phyloP scores from a whole-genome alignment of 495 filamentous ascomycete genomes.

The Hyaloscypha finlandica region DNA sequence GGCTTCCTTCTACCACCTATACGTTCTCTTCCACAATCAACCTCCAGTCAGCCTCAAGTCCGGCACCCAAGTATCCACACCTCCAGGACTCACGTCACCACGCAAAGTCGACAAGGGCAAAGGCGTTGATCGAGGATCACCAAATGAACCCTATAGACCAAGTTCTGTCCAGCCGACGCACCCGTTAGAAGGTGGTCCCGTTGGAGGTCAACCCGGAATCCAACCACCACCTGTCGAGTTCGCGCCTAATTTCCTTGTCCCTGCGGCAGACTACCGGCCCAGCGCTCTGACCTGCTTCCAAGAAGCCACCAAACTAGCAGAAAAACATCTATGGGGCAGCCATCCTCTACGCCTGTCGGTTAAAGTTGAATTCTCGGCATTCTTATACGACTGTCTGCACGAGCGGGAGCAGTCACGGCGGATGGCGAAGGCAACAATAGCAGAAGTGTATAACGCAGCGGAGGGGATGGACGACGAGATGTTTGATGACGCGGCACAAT shows the following conservation, averaged over 20 bases:
- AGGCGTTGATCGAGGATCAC: slow-evolving; percentile 24
- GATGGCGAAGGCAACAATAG: slow-evolving; percentile 79
- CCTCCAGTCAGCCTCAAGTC: slow-evolving; percentile 41
- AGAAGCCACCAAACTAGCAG: slow-evolving; percentile 73
- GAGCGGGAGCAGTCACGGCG: slow-evolving; percentile 72
- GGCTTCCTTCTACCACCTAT: slow-evolving; percentile 94
- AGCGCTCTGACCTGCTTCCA: slow-evolving; percentile 79
- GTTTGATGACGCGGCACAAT: slow-evolving; percentile 75
- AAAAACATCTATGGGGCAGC: slow-evolving; percentile 74
- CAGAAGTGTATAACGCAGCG: slow-evolving; percentile 85
- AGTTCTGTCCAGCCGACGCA: slow-evolving; percentile 45
- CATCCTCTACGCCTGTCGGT: slow-evolving; percentile 89
- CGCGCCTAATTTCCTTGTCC: slow-evolving; percentile 70
- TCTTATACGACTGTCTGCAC: slow-evolving; percentile 90
- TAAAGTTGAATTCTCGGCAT: slow-evolving; percentile 92
- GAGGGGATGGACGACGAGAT: slow-evolving; percentile 93
- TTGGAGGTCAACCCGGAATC: slow-evolving; percentile 31
- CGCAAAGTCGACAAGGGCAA: slow-evolving; percentile 33
- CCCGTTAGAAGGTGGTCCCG: slow-evolving; percentile 49
- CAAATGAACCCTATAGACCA: slow-evolving; percentile 25
- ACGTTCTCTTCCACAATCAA: slow-evolving; percentile 90
- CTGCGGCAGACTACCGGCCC: slow-evolving; percentile 79
- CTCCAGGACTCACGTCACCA: slow-evolving; percentile 33
- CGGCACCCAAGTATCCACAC: slow-evolving; percentile 27
- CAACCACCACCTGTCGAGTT: slow-evolving; percentile 24